These are phyloP conservation scores for Venturia effusa DNA, from an alignment of 2,329 filamentous ascomycete genomes.

Conservation along the genomic window DNA sequence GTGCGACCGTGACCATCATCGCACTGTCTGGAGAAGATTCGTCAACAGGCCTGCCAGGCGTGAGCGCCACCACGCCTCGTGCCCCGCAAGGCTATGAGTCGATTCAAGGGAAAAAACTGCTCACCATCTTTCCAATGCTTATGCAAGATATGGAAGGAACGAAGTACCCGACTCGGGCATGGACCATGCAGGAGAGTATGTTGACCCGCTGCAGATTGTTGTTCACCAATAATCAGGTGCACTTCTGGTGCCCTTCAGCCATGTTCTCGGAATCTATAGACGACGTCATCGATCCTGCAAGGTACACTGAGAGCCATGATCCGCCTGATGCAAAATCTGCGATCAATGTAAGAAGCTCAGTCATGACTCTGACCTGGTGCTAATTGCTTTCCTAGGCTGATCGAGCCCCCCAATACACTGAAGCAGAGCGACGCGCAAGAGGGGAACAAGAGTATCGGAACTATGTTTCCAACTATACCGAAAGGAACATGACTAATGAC, in stretches of 20 bases:
- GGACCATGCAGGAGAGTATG: conserved; percentile 8
- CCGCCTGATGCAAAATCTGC: background rate
- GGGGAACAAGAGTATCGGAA: background rate
- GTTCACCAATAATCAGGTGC: conserved; percentile 1
- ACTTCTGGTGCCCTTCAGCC: conserved; percentile 5
- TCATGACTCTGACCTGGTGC: background rate
- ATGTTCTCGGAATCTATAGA: conserved; percentile 2
- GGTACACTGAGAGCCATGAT: background rate
- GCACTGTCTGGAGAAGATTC: background rate
- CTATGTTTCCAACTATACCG: conserved; percentile 1
- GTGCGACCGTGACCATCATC: background rate
- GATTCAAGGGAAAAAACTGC: background rate
- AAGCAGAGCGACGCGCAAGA: background rate
- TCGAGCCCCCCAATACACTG: background rate
- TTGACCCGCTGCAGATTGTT: background rate
- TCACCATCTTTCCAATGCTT: background rate
- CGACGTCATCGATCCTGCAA: background rate
- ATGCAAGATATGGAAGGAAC: background rate
- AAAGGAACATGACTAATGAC: conserved; percentile 2
- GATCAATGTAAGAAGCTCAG: background rate
- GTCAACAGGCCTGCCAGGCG: conserved; percentile 2
- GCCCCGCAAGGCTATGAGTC: background rate
- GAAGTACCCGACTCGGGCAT: conserved; percentile 1
- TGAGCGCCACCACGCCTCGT: background rate
- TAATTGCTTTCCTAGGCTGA: background rate